phyloP scores from a whole-genome alignment of 2,329 filamentous ascomycete genomes.

The Teratosphaeria pseudoeucalypti region DNA sequence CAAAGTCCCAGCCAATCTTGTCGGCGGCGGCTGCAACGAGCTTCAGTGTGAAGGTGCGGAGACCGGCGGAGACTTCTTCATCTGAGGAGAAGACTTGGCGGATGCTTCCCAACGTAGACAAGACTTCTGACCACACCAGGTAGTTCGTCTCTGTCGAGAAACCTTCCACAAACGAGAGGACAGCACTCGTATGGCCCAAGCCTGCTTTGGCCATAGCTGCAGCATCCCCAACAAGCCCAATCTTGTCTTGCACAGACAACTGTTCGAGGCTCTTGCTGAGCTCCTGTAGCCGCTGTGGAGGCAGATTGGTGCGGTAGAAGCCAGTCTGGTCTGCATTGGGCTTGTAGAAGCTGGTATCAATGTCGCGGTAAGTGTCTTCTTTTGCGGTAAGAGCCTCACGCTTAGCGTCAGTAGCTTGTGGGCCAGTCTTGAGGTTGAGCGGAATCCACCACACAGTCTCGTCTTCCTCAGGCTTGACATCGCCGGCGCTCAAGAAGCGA shows the following conservation, averaged over 20 bases:
- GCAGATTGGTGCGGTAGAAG: constrained; percentile 90
- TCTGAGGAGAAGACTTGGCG: constrained; percentile 79
- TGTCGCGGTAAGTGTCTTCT: constrained; percentile 62
- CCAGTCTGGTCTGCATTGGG: constrained; percentile 82
- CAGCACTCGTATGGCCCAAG: constrained; percentile 66
- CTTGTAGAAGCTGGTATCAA: constrained; percentile 81
- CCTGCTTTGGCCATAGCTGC: constrained; percentile 82
- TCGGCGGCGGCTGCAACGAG: constrained; percentile 66
- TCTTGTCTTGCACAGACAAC: constrained; percentile 79
- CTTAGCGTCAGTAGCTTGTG: constrained; percentile 51
- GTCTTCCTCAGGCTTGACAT: constrained; percentile 84
- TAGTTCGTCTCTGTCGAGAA: constrained; percentile 74
- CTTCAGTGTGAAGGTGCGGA: constrained; percentile 70
- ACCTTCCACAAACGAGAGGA: constrained; percentile 76
- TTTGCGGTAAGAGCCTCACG: constrained; percentile 63
- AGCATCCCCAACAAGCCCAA: constrained; percentile 81
- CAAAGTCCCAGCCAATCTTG: constrained; percentile 76
- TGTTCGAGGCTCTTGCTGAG: constrained; percentile 67
- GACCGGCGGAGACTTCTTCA: constrained; percentile 56
- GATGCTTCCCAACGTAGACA: constrained; percentile 64
- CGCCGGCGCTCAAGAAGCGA: constrained; percentile 83
- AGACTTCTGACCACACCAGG: constrained; percentile 79
- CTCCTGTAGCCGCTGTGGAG: constrained; percentile 68
- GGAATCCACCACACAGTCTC: constrained; percentile 94
- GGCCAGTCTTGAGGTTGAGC: constrained; percentile 69